Percentiles rank a stretch among this genome's conserved stretches.
These are phyloP conservation scores for Amaranthus hypochondriacus DNA, from an alignment of 148 eudicot species.

Conservation along the genomic window DNA sequence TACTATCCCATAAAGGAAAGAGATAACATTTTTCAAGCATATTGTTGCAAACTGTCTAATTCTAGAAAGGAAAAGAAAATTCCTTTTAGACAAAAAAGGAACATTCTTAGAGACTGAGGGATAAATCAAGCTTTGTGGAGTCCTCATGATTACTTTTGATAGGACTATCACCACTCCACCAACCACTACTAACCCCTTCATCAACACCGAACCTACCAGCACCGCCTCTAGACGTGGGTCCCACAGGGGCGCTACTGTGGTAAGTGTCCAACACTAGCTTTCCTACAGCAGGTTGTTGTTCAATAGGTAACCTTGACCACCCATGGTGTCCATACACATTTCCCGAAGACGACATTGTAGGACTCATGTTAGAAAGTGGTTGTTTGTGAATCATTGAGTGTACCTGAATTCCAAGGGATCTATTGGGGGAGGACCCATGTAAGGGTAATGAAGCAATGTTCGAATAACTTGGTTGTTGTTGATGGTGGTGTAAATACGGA, in stretches of 20 bases:
- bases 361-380: constrained; percentile 29
- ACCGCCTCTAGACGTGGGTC: constrained; percentile 28
- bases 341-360: constrained; percentile 23
- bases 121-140: constrained; percentile 50
- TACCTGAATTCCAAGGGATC: constrained; percentile 76
- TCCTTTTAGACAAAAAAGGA: not conserved
- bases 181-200: not conserved
- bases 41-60: constrained; percentile 27
- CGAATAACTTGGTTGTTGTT: constrained; percentile 29
- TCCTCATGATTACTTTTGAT: constrained; percentile 39
- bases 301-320: constrained; percentile 53
- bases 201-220: too few species aligned
- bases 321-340: constrained; percentile 52
- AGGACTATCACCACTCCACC: constrained; percentile 40
- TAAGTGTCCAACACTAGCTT: constrained; percentile 36
- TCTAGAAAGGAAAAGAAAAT: constrained; percentile 14
- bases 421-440: constrained; percentile 45
- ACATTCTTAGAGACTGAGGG: constrained; percentile 55
- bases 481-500: constrained; percentile 27
- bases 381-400: constrained; percentile 70
- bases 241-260: constrained; percentile 13
- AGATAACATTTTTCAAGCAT: constrained; percentile 31
- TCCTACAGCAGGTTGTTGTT: constrained; percentile 65
- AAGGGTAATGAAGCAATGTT: constrained; percentile 64
- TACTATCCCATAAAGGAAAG: constrained; percentile 3